Evolutionary conservation across 306 rosid genomes (phyloP).

Genomic region (Lathyrus sativus): DNA sequence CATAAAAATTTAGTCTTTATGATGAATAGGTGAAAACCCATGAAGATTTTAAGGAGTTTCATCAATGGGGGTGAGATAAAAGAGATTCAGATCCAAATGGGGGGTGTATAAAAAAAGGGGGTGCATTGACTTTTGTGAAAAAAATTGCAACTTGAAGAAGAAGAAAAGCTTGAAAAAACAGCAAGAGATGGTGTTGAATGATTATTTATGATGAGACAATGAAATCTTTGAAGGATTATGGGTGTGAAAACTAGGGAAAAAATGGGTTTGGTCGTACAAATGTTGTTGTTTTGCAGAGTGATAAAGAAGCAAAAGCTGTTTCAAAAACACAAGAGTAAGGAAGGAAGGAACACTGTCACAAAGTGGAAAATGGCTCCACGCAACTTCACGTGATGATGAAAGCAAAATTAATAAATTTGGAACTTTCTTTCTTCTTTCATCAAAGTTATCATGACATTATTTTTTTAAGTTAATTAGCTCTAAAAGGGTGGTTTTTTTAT

Average conservation of each 20-base stretch:
- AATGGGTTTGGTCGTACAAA: constrained; percentile 31
- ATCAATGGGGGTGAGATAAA: constrained; percentile 37
- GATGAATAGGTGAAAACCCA: constrained; percentile 29
- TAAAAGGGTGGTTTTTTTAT: not conserved
- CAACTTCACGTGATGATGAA: constrained; percentile 32
- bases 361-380: constrained; percentile 38
- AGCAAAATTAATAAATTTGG: constrained; percentile 29
- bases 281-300: constrained; percentile 30
- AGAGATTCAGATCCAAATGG: constrained; percentile 57
- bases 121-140: constrained; percentile 61
- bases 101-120: constrained; percentile 37
- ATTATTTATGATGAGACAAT: constrained; percentile 43
- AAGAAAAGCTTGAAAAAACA: constrained; percentile 44
- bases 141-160: not conserved
- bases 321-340: constrained; percentile 25
- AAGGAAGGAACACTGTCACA: constrained; percentile 1
- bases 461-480: not conserved
- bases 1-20: constrained; percentile 21
- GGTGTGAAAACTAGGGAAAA: constrained; percentile 42
- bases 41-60: constrained; percentile 28
- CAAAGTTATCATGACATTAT: constrained; percentile 12
- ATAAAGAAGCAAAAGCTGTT: constrained; percentile 41
- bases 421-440: constrained; percentile 31
- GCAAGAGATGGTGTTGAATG: constrained; percentile 20
- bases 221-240: constrained; percentile 55